Percentiles rank a stretch among this genome's conserved stretches.
phyloP scores from a whole-genome alignment of 2,329 filamentous ascomycete genomes.

The Trichoderma asperellum region DNA sequence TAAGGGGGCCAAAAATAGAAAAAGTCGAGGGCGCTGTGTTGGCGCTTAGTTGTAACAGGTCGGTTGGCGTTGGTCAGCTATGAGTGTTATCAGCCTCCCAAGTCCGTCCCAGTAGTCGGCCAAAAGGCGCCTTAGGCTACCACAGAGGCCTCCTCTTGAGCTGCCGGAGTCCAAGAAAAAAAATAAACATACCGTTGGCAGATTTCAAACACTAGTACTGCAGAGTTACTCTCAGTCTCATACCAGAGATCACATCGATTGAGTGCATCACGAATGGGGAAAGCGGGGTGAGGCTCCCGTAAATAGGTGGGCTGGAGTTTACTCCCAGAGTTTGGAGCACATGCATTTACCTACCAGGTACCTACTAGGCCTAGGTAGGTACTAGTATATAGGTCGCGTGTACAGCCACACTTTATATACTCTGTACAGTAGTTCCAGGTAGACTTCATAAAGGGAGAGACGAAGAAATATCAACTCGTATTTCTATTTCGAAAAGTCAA shows the following conservation, averaged over 20 bases:
- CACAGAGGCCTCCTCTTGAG: neutral
- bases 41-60: neutral
- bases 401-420: neutral
- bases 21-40: neutral
- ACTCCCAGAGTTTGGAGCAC: neutral
- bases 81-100: conserved; percentile 4
- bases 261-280: neutral
- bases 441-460: neutral
- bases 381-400: neutral
- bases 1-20: neutral
- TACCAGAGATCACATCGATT: neutral
- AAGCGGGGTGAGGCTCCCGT: neutral
- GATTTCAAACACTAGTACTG: no score
- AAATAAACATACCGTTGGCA: neutral
- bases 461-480: neutral
- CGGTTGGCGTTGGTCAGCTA: neutral
- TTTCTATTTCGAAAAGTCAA: no score
- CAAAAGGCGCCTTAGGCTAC: neutral
- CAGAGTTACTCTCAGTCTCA: neutral
- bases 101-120: neutral
- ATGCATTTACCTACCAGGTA: neutral
- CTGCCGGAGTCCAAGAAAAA: neutral
- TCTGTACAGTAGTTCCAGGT: neutral
- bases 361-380: no score
- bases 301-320: neutral